A percentile compares a stretch with the other conserved stretches of the same genome.
phyloP scores from a whole-genome alignment of 2,329 filamentous ascomycete species.

The Aspergillus quadrilineatus region DNA sequence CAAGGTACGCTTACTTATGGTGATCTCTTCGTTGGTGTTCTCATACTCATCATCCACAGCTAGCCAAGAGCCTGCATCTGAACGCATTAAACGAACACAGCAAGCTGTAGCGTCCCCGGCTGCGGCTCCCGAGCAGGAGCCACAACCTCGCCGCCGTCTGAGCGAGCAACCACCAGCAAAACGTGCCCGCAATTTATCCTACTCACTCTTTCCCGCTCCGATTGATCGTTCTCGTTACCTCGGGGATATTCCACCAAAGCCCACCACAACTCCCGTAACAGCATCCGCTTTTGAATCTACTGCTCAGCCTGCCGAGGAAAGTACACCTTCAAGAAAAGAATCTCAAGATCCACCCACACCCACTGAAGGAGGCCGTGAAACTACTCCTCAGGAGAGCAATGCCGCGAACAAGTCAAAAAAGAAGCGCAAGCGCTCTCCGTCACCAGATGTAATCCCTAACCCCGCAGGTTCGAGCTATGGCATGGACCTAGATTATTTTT shows the following conservation, averaged over 20 bases:
- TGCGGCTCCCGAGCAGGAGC: conserved; percentile 8
- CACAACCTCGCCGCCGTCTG: conserved; percentile 15
- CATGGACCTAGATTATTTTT: conserved; percentile 41
- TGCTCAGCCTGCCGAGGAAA: background rate
- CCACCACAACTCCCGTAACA: conserved; percentile 8
- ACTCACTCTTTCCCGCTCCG: conserved; percentile 29
- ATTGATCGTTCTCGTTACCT: conserved; percentile 26
- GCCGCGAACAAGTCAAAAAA: conserved; percentile 17
- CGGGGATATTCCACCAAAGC: conserved; percentile 15
- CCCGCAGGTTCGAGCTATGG: conserved; percentile 43
- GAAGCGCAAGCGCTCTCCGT: conserved; percentile 43
- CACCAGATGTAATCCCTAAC: conserved; percentile 44
- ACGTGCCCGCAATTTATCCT: conserved; percentile 22
- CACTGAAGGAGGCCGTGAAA: conserved; percentile 6
- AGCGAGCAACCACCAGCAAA: conserved; percentile 21
- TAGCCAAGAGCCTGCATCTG: conserved; percentile 18
- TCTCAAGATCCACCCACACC: background rate
- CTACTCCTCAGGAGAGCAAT: conserved; percentile 1
- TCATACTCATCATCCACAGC: conserved; percentile 14
- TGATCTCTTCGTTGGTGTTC: background rate
- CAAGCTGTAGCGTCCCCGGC: background rate
- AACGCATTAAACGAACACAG: conserved; percentile 18
- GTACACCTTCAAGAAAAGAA: background rate
- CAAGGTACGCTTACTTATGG: conserved; percentile 13
- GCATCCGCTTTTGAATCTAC: background rate